Evolutionary conservation across 2,329 filamentous ascomycete species (phyloP).

Genomic region (Stromatinia cepivora): DNA sequence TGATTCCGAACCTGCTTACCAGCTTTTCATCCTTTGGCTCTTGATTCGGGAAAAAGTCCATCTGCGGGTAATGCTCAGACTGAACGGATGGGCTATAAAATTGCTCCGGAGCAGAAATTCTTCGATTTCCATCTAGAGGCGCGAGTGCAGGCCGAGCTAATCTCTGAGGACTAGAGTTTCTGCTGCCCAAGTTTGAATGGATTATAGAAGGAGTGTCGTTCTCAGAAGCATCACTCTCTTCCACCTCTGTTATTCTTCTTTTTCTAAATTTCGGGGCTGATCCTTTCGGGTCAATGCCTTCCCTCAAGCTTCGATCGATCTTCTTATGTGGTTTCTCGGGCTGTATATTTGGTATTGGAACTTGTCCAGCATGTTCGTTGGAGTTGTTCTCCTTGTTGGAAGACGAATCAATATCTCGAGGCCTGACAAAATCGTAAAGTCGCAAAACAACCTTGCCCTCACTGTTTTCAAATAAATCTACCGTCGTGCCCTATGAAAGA

Average conservation of each 20-base stretch:
- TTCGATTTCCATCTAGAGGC: slow-evolving; percentile 13
- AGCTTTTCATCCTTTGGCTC: not conserved
- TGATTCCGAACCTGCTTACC: not conserved
- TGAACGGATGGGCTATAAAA: slow-evolving; percentile 17
- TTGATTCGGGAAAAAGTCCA: not conserved
- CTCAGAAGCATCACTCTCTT: slow-evolving; percentile 17
- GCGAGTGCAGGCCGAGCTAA: slow-evolving; percentile 11
- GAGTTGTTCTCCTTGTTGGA: slow-evolving; percentile 7
- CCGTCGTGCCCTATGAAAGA: not conserved
- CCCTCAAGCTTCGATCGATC: slow-evolving; percentile 3
- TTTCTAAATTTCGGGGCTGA: slow-evolving; percentile 10
- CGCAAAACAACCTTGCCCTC: not conserved
- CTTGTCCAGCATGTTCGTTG: not conserved
- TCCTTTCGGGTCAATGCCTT: slow-evolving; percentile 19
- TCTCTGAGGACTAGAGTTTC: slow-evolving; percentile 13
- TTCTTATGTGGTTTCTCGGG: not conserved
- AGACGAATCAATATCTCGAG: slow-evolving; percentile 2
- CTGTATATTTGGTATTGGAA: too few relatives aligned
- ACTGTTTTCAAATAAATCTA: slow-evolving; percentile 12
- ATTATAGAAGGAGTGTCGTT: not conserved
- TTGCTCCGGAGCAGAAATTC: slow-evolving; percentile 3
- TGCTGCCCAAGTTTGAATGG: not conserved
- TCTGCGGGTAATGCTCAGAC: not conserved
- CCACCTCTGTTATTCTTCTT: slow-evolving; percentile 17
- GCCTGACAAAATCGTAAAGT: slow-evolving; percentile 12